phyloP scores from a whole-genome alignment of 176 grass and related monocot species.

The Guadua angustifolia region DNA sequence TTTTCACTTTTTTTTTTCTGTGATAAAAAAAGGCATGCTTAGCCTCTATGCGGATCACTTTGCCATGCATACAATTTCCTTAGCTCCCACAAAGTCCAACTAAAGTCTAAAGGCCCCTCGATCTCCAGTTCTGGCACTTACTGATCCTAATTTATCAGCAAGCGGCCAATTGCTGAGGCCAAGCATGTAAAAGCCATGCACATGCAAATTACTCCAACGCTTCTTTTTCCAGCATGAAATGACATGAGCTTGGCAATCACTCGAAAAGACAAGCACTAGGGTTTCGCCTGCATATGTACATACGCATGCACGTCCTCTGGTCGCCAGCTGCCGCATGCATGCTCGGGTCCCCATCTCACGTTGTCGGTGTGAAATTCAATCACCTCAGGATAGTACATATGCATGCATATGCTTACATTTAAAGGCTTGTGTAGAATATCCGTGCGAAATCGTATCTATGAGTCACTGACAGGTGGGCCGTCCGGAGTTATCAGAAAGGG shows the following conservation, averaged over 20 bases:
- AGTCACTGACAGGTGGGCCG: not conserved
- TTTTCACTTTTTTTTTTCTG: not conserved
- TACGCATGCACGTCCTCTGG: not conserved
- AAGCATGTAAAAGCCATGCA: not conserved
- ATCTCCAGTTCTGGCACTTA: too few species aligned
- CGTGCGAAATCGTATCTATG: not conserved
- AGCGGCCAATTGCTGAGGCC: not conserved
- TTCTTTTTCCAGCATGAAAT: constrained; percentile 7
- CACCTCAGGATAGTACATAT: not conserved
- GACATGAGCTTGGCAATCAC: not conserved
- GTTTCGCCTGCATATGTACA: not conserved
- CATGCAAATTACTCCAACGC: not conserved
- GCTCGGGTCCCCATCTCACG: not conserved
- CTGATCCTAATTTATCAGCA: not conserved
- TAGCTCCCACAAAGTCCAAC: too few species aligned
- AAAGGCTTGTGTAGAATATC: not conserved
- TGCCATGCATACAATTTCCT: not conserved
- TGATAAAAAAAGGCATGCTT: not conserved
- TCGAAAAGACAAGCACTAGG: not conserved
- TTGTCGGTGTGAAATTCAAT: not conserved
- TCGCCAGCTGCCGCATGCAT: not conserved
- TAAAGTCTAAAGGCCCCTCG: too few species aligned
- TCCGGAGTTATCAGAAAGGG: not conserved
- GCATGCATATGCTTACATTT: not conserved
- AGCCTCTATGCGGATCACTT: not conserved